Evolutionary conservation across 305 asterid species (phyloP).

Genomic region (Solanum hybrid): DNA sequence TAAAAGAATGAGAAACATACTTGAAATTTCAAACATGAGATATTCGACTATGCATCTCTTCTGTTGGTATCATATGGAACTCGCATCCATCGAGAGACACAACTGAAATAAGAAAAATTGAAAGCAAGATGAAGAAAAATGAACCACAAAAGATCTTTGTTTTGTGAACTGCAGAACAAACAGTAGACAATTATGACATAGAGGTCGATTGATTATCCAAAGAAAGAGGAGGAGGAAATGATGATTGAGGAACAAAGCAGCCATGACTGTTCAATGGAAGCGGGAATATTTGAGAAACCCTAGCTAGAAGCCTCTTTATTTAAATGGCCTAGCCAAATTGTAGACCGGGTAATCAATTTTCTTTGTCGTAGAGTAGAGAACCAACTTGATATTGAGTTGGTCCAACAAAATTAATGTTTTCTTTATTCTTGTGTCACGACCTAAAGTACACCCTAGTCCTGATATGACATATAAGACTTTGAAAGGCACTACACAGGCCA

Average conservation of each 20-base stretch:
- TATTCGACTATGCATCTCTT: neutral
- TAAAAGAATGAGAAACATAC: neutral
- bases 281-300: neutral
- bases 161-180: neutral
- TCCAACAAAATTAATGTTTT: neutral
- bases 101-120: neutral
- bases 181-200: neutral
- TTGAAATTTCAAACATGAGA: neutral
- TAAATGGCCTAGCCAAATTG: neutral
- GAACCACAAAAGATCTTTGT: neutral
- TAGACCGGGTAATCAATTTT: neutral
- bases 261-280: neutral
- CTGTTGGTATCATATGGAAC: neutral
- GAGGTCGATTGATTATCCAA: neutral
- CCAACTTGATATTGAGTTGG: neutral
- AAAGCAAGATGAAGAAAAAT: neutral
- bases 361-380: neutral
- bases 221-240: neutral
- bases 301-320: neutral
- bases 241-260: neutral
- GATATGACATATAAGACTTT: too few relatives aligned
- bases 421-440: neutral
- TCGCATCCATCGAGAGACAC: neutral
- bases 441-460: too few relatives aligned
- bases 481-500: too few relatives aligned